Base-by-base conservation (phyloP, 1,284 basidiomycete genomes). In the Neotropicomus parvogracilis region DNA sequence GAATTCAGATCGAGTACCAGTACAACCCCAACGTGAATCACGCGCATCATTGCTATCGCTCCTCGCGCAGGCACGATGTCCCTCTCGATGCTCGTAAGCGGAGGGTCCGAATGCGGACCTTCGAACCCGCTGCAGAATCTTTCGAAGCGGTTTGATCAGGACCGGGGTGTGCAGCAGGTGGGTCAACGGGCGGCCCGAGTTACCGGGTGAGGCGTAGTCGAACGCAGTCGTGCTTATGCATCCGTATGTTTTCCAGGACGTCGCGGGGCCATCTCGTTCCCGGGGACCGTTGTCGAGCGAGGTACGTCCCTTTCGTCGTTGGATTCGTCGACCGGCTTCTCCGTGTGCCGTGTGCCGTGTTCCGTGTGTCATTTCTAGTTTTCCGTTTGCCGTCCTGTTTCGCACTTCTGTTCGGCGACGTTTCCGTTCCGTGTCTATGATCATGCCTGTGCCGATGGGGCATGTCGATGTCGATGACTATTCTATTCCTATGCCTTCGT, bases 161-260 rank as follows among this genome's bases (percentile, higher is more conserved):
- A 92, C 64, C 75, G 87, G 59, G 88, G 88, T 16, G 64, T 80
- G 9, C 86, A 89, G 65, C 88, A 90, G 73, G 89, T 89, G 34
- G 17, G 68, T 54, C 29, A 3, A 13, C 2, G 29, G 14, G 32
- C 32, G 33, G 40, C 47, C 53, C 44, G 58, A 43, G 16, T 28
- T 21, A 46, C 52, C 57, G 45, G 44, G 16, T n/a, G 19, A 31
- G 38, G 38, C 38, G 6, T 13, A 12, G 29, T 40, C 39, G 40
- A 16, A 11, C n/a, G n/a, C n/a, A 20, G 27, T 21, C 16, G 72
- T 55, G 29, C 49, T 58, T 16, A 60, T 35, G 7, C 26, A 28
- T 34, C 13, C 9, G 3, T 24, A 44, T 43, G 17, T 28, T 35
- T 7, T 9, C 24, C 32, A 59, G 58, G 58, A 64, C 13, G 20